Base-by-base conservation (phyloP, 768 basidiomycete species). In the Suillus placidus region DNA sequence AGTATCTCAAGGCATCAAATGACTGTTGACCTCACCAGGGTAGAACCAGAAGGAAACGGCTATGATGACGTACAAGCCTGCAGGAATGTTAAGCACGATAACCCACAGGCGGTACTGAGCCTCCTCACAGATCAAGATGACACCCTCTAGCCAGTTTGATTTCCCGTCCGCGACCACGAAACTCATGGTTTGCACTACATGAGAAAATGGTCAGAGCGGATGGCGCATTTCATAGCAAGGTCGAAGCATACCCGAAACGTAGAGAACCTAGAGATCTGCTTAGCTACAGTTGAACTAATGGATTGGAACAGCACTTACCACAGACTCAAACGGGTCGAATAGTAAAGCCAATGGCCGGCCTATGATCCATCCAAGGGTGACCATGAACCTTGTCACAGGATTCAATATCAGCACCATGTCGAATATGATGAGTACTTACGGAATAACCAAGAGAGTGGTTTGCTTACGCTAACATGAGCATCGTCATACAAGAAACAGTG, bases 241-340 rank as follows among this genome's bases (percentile, higher is more conserved):
- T 40, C 35, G 35, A 30, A 51, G 66, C 68, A 68, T 67, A 73
- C 80, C 80, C 1, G 80, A 70, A 40, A 81, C 72, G 62, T 81
- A 81, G 6, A 80, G 73, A 32, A 80, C 76, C 76, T 76, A 64
- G 12, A 9, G 55, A 58, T 13, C 12, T 40, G 64, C 42, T 75
- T 18, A 78, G 64, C 55, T 47, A 35, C 1, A 10, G 35, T 7
- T 37, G 6, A 35, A 62, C 32, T 3, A 38, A 47, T 7, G 12
- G 7, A 54, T 26, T 49, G 12, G 30, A 43, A 35, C 38, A 6
- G 73, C 74, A 60, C 82, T 70, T 49, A 88, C 87, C 54, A 96
- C 80, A 1, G 91, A 90, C 79, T 96, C 92, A 73, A 91, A 95
- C 2, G 94, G 92, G 74, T 97, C 95, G 71, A 97, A 96, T 42